A percentile compares a stretch with the other conserved stretches of the same genome.
Conservation (phyloP, 2,329 filamentous ascomycete genomes). For the Lasiodiplodia citricola region DNA sequence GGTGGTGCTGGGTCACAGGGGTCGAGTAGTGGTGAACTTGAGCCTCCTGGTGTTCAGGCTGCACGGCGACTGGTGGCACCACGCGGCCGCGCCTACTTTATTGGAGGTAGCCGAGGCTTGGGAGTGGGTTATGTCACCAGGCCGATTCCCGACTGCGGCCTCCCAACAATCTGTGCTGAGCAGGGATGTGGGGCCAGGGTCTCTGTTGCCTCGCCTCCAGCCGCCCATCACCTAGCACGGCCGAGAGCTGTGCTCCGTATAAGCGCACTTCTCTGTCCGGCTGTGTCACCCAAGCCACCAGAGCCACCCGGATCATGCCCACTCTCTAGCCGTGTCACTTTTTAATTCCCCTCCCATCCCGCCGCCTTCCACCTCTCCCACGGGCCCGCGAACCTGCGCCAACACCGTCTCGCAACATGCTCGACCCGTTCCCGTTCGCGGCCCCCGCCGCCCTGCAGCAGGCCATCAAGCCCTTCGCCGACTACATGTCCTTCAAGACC, state of each 20-base stretch:
- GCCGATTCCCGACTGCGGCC: slow-evolving; percentile 8
- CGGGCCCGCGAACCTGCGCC: slow-evolving; percentile 8
- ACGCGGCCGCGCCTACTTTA: slow-evolving; percentile 2
- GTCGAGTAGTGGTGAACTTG: not conserved
- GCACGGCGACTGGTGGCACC: not conserved
- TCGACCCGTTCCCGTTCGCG: slow-evolving; percentile 70
- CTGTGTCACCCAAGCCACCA: slow-evolving; percentile 10
- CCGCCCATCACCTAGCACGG: slow-evolving; percentile 2
- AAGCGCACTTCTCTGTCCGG: not conserved
- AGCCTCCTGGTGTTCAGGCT: not conserved
- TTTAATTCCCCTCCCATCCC: slow-evolving; percentile 7
- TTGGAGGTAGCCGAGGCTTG: not conserved
- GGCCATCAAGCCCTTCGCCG: slow-evolving; percentile 68
- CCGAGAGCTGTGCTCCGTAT: not conserved
- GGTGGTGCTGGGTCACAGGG: slow-evolving; percentile 8
- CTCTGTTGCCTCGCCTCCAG: slow-evolving; percentile 8
- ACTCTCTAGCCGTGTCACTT: not conserved
- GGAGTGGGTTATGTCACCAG: slow-evolving; percentile 10
- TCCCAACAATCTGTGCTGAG: slow-evolving; percentile 15
- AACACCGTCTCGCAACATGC: slow-evolving; percentile 58
- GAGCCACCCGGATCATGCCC: slow-evolving; percentile 9
- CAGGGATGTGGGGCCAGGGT: slow-evolving; percentile 16
- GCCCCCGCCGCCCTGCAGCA: slow-evolving; percentile 62
- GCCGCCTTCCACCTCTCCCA: not conserved
- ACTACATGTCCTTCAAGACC: slow-evolving; percentile 65